Evolutionary conservation across 1,139 yeast genomes (phyloP), one percentile per base, ranked within the genome.

Genomic region (Debaryomycetaceae sp.): DNA sequence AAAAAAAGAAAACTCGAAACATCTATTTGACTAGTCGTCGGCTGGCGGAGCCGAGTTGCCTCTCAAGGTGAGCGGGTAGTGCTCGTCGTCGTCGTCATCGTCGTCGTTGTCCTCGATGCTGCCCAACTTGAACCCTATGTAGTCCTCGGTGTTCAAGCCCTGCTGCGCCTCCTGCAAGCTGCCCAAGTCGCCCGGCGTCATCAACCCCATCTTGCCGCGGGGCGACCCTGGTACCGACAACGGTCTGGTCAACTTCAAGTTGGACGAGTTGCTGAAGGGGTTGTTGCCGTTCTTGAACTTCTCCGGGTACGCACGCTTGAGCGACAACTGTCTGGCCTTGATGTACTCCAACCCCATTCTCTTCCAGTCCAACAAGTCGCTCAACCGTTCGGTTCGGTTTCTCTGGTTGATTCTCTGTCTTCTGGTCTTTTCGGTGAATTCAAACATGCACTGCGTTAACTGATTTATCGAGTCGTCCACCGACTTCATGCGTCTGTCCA

Each of bases 161-260:
- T 81, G 83, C 36, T 74, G 73, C 24, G 86, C 86, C 55, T 91
- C 98, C 58, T 86, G 96, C 47, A 91, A 67, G 9, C 96, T 81
- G n/a, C 97, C 98, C 44, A 91, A 72, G 56, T 91, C 97, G 30
- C 98, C 98, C 1, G 98, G 98, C 2, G 98, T 91, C 95, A 86
- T 88, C 44, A 77, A 60, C 12, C 85, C 81, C 30, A 72, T 47
- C 42, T 60, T 64, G 22, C 64, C 53, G 41, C 86, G 65, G 36
- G 98, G 98, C 11, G 96, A 88, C 1, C 97, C 97, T 3, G 97
- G 98, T 11, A 86, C 97, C 37, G 94, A 82, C 45, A 91, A 68
- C 10, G 97, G 97, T 48, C 96, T 74, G 11, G 96, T 81, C 41
- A 91, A 75, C 61, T 89, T 91, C 51, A 80, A 60, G 51, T 73